Percentiles rank a stretch among this genome's conserved stretches.
Conservation (phyloP, 192 early-diverging fungal genomes). For the Coemansia sp. region DNA sequence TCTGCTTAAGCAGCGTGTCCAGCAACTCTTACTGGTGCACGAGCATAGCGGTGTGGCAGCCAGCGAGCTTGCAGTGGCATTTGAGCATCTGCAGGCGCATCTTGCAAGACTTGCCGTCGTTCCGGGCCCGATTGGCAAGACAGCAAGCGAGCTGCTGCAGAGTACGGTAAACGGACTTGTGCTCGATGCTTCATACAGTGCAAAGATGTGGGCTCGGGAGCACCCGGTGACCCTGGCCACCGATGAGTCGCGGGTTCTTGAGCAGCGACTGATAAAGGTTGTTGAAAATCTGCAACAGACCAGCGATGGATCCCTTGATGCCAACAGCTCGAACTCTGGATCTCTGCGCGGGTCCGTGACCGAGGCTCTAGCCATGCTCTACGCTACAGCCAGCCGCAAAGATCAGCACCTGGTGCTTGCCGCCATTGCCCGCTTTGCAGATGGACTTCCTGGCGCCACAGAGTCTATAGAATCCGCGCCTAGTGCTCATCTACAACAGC, state of each 20-base stretch:
- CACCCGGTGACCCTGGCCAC: constrained; percentile 35
- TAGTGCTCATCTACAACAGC: not conserved
- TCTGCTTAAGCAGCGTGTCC: constrained; percentile 7
- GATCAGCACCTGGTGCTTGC: constrained; percentile 27
- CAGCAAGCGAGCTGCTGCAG: not conserved
- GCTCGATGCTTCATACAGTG: constrained; percentile 33
- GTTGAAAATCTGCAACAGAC: not conserved
- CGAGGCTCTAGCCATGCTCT: constrained; percentile 47
- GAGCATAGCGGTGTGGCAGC: constrained; percentile 4
- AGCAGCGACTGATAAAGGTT: constrained; percentile 1
- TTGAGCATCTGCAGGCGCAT: constrained; percentile 23
- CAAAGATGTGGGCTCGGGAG: constrained; percentile 18
- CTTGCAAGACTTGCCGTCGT: not conserved
- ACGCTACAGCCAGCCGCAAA: constrained; percentile 28
- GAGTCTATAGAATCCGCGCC: not conserved
- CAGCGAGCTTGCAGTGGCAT: constrained; percentile 43
- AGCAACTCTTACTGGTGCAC: constrained; percentile 8
- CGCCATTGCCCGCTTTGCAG: constrained; percentile 18
- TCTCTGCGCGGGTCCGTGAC: constrained; percentile 15
- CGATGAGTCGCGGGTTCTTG: constrained; percentile 18
- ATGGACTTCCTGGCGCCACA: not conserved
- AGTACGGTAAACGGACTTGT: constrained; percentile 9
- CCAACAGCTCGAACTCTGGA: too few relatives aligned
- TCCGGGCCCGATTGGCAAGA: not conserved
- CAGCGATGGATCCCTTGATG: not conserved